Conservation (phyloP, 768 basidiomycete species). For the Holtermanniella nyarrowii region DNA sequence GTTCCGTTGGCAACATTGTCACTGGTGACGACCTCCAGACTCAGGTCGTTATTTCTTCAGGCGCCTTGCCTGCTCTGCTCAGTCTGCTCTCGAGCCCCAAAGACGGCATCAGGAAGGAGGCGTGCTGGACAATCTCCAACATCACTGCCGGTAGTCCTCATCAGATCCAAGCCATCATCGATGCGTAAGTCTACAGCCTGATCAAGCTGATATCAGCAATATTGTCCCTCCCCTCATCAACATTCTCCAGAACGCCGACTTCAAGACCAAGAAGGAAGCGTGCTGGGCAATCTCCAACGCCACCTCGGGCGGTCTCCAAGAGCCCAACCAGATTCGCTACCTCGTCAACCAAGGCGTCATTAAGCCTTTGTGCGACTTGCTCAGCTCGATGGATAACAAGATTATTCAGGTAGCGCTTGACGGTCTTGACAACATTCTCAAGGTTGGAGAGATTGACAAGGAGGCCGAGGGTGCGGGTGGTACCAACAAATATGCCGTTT, state of each 20-base stretch:
- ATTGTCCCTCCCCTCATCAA: conserved; percentile 97
- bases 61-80: conserved; percentile 87
- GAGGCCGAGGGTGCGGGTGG: conserved; percentile 67
- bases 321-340: conserved; percentile 94
- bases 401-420: conserved; percentile 93
- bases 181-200: conserved; percentile 54
- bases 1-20: conserved; percentile 97
- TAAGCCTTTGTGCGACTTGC: conserved; percentile 91
- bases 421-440: conserved; percentile 94
- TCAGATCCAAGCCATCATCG: conserved; percentile 94
- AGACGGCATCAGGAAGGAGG: conserved; percentile 98
- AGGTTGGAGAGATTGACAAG: conserved; percentile 94
- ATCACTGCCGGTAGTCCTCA: conserved; percentile 92
- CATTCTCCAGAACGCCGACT: conserved; percentile 93
- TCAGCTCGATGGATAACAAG: conserved; percentile 99
- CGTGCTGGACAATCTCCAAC: conserved; percentile 99
- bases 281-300: conserved; percentile 99
- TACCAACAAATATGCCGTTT: conserved; percentile 84
- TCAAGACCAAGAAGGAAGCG: conserved; percentile 98
- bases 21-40: conserved; percentile 99
- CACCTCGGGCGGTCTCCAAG: conserved; percentile 91
- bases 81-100: conserved; percentile 89
- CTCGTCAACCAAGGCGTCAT: conserved; percentile 96
- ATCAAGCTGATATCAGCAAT: conserved; percentile 23
- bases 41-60: conserved; percentile 96